Evolutionary conservation across 371 early-diverging fungal species (phyloP), one percentile per base, ranked within the genome.

Genomic region (Polyrhizophydium stewartii): DNA sequence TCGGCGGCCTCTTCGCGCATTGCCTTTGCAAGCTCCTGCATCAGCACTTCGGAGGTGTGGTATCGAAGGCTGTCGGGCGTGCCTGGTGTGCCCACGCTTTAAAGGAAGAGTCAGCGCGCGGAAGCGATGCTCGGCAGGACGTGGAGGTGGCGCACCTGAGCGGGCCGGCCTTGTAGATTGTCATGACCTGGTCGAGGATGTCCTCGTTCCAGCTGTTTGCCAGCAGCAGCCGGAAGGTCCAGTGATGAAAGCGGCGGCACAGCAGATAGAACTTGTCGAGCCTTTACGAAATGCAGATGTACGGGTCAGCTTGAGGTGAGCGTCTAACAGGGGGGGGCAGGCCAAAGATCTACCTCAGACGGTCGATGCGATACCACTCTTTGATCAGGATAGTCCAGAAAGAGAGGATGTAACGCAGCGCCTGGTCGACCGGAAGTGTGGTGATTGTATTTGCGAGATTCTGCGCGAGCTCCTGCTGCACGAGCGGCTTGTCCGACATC

Each of bases 401-500:
- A 1, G 88, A 83, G 31, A 80, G 72, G 28, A 93, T 70, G 70
- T 88, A 93, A 22, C 76, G 67, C 62, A 90, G 71, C 3, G 62
- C 67, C 33, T 57, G 17, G 1, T 77, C 81, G 55, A 75, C 73
- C 19, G 75, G 64, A 30, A 92, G 78, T 17, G 72, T 74, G 51
- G 87, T 63, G 32, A 86, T 67, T 37, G 93, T 70, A 1, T 76
- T 69, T 0, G 91, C 91, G 17, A 96, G 82, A 41, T 85, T 84
- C 58, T 86, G 85, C 30, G 93, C 88, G 43, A 96, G 77, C 58
- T 88, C 85, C 72, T 93, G 92, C 70, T 96, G 96, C 33, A 94
- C 84, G 55, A 89, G 70, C 19, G 91, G 91, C 76, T 93, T 96
- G 68, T 96, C 96, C 1, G 94, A 92, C 87, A 94, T 89, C 96